Conservation (phyloP, 257 asterid species). For the Solanum rostratum region DNA sequence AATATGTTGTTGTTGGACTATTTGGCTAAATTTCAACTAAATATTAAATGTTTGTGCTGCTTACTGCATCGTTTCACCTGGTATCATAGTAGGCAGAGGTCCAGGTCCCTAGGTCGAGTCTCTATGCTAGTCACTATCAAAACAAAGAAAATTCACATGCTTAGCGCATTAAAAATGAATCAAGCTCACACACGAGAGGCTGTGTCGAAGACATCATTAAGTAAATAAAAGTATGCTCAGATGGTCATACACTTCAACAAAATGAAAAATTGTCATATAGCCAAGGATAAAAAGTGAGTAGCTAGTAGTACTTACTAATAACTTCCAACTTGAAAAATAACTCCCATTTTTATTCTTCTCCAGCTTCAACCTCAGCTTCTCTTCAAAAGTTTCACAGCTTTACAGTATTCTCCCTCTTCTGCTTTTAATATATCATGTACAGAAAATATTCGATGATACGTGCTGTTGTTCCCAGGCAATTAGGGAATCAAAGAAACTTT, state of each 20-base stretch:
- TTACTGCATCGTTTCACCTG: not conserved
- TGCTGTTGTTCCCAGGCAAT: not conserved
- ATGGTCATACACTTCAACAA: not conserved
- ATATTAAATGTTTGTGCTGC: not conserved
- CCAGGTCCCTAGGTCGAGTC: not conserved
- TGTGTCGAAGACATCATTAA: rapidly evolving
- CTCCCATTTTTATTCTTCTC: not conserved
- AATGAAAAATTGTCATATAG: not conserved
- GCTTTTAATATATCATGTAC: not conserved
- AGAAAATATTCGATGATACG: not conserved
- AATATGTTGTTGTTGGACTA: not conserved
- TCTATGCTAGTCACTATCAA: not conserved
- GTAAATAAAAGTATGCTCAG: not conserved
- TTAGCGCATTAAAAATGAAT: not conserved
- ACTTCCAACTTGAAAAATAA: not conserved
- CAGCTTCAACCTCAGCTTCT: not conserved
- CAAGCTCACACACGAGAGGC: not conserved
- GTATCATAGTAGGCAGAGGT: not conserved
- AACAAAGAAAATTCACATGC: not conserved
- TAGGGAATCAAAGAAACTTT: not conserved
- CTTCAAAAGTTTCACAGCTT: not conserved
- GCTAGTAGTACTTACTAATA: not conserved
- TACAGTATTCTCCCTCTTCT: not conserved
- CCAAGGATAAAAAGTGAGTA: not conserved
- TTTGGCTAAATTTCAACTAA: not conserved